phyloP scores from a whole-genome alignment of 1,284 basidiomycete genomes.

The Pascua sp. region DNA sequence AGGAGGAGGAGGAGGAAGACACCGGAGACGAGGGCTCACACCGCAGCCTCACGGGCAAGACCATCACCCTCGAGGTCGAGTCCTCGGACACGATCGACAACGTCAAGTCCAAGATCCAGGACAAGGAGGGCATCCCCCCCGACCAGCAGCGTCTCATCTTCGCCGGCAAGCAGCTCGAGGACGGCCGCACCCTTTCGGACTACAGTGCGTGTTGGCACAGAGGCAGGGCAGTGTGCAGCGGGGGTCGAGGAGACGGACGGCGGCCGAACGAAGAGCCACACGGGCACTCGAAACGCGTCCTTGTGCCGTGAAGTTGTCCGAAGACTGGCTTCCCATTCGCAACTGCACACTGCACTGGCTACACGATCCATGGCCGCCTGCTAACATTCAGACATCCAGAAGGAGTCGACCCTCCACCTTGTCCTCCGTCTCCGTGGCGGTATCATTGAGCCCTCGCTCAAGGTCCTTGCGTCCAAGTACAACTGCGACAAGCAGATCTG shows the following conservation, averaged over 20 bases:
- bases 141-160: slow-evolving; percentile 94
- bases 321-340: too few relatives aligned
- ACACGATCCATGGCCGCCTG: too few relatives aligned
- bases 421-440: slow-evolving; percentile 97
- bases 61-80: slow-evolving; percentile 60
- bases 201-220: slow-evolving; percentile 58
- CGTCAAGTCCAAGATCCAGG: slow-evolving; percentile 60
- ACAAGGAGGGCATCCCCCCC: slow-evolving; percentile 73
- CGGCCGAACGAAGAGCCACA: too few relatives aligned
- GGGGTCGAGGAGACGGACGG: too few relatives aligned
- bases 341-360: too few relatives aligned
- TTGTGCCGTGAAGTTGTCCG: too few relatives aligned
- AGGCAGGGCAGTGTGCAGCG: background rate
- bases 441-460: slow-evolving; percentile 98
- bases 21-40: slow-evolving; percentile 7
- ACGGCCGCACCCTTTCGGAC: slow-evolving; percentile 88
- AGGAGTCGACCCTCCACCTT: slow-evolving; percentile 96
- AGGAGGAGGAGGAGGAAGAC: background rate
- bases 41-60: slow-evolving; percentile 57
- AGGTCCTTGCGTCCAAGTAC: slow-evolving; percentile 93
- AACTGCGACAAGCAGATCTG: slow-evolving; percentile 98
- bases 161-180: slow-evolving; percentile 93
- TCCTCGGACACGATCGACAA: slow-evolving; percentile 62
- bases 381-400: slow-evolving; percentile 71
- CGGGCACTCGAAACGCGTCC: too few relatives aligned